Evolutionary conservation across 2,329 filamentous ascomycete species (phyloP).

Genomic region (Lasiodiplodia citricola): DNA sequence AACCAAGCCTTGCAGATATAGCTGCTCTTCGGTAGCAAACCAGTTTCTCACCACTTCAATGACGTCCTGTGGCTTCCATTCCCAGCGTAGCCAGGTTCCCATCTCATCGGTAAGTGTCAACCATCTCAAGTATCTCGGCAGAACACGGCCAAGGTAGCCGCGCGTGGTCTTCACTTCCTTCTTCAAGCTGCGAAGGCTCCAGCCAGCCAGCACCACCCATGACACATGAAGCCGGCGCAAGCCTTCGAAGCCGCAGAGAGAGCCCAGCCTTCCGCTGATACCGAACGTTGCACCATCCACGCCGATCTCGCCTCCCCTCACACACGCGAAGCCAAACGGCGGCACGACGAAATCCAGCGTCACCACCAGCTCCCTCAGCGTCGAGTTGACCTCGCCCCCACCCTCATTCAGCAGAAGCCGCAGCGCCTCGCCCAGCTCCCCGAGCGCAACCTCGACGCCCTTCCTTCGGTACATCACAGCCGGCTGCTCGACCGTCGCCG

Average conservation of each 20-base stretch:
- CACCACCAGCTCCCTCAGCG: background rate
- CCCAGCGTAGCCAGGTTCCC: background rate
- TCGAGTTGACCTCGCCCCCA: background rate
- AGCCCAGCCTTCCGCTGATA: background rate
- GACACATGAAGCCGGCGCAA: background rate
- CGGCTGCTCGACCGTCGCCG: no score
- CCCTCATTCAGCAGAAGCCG: background rate
- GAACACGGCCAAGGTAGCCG: background rate
- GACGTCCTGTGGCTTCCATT: background rate
- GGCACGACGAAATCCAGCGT: background rate
- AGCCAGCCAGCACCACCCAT: background rate
- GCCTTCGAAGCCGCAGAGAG: background rate
- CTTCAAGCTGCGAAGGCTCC: background rate
- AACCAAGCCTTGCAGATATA: background rate
- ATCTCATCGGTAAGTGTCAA: conserved; percentile 2
- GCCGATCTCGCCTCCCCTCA: background rate
- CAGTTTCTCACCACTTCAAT: background rate
- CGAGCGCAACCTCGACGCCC: background rate
- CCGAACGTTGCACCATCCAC: background rate
- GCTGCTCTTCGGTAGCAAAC: background rate
- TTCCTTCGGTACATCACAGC: no score
- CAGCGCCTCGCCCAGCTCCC: background rate
- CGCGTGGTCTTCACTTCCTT: background rate
- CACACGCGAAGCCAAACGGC: background rate
- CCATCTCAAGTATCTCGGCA: background rate